Evolutionary conservation across 768 basidiomycete species (phyloP).

Genomic region (Gloeostereum incarnatum): DNA sequence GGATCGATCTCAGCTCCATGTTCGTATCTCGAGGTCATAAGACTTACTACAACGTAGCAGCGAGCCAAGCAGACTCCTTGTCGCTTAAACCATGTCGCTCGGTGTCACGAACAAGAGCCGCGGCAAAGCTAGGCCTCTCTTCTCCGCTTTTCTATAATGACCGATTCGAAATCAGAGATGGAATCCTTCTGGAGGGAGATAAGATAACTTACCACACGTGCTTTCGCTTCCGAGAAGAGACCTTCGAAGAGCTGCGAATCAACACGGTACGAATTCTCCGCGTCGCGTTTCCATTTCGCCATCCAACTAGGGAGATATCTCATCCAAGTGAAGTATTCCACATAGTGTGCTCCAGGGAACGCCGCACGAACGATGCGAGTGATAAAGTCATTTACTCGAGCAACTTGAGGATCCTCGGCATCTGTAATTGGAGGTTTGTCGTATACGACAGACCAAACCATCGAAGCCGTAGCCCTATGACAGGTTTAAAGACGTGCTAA

Average conservation of each 20-base stretch:
- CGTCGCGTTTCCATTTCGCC: constrained; percentile 13
- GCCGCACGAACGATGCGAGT: constrained; percentile 18
- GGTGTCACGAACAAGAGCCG: constrained; percentile 2
- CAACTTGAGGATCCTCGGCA: constrained; percentile 9
- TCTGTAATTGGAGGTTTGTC: constrained; percentile 8
- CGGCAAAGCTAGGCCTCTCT: constrained; percentile 4
- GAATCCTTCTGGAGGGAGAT: neutral
- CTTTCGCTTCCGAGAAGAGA: constrained; percentile 6
- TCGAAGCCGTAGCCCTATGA: constrained; percentile 10
- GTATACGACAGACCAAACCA: constrained; percentile 10
- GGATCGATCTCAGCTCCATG: neutral
- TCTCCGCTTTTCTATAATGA: neutral
- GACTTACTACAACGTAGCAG: constrained; percentile 10
- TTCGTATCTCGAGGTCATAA: neutral
- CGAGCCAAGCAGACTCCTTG: constrained; percentile 8
- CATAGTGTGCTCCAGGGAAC: constrained; percentile 21
- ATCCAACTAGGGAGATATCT: constrained; percentile 15
- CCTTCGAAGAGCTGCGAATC: constrained; percentile 7
- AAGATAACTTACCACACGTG: constrained; percentile 4
- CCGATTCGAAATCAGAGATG: neutral
- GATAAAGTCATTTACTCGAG: constrained; percentile 12
- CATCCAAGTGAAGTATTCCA: constrained; percentile 25
- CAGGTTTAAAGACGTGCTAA: neutral
- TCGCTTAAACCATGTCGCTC: constrained; percentile 8
- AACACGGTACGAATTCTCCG: constrained; percentile 8